A percentile compares a stretch with the other conserved stretches of the same genome.
Conservation (phyloP, 106 monocot genomes). For the Apostasia ramifera region DNA sequence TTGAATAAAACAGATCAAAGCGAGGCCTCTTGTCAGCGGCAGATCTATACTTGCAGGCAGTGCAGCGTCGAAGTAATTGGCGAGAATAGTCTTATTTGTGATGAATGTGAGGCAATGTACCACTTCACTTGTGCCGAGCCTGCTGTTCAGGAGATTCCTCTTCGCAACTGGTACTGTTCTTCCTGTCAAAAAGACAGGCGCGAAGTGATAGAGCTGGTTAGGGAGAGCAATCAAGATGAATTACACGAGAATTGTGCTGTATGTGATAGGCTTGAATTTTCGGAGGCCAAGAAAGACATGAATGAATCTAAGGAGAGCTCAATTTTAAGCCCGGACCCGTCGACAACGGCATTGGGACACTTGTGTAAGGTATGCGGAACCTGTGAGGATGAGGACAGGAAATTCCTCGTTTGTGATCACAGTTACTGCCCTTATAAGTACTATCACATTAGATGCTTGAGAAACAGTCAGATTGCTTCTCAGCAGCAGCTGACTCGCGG, state of each 20-base stretch:
- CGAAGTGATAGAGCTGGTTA: conserved; percentile 8
- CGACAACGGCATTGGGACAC: conserved; percentile 24
- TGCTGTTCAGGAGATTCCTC: conserved; percentile 26
- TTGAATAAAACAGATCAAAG: not conserved
- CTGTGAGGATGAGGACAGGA: conserved; percentile 59
- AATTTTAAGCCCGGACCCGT: conserved; percentile 27
- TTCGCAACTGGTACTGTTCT: conserved; percentile 51
- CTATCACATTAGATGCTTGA: conserved; percentile 66
- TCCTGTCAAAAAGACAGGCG: conserved; percentile 20
- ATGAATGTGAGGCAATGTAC: conserved; percentile 66
- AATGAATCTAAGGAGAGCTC: conserved; percentile 34
- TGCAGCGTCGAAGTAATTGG: conserved; percentile 43
- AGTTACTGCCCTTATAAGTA: conserved; percentile 52
- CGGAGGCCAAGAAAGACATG: conserved; percentile 13
- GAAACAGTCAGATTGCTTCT: conserved; percentile 42
- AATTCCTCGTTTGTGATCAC: conserved; percentile 52
- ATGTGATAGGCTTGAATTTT: conserved; percentile 56
- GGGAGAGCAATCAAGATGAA: conserved; percentile 12
- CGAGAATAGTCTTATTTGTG: conserved; percentile 62
- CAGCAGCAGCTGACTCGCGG: conserved; percentile 21
- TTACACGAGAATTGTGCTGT: conserved; percentile 55
- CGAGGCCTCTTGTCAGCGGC: conserved; percentile 33
- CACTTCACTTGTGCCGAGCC: conserved; percentile 60
- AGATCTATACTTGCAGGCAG: conserved; percentile 43
- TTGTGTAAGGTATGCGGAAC: conserved; percentile 64